phyloP scores from a whole-genome alignment of 2,329 filamentous ascomycete species.

The Colletotrichum nymphaeae region DNA sequence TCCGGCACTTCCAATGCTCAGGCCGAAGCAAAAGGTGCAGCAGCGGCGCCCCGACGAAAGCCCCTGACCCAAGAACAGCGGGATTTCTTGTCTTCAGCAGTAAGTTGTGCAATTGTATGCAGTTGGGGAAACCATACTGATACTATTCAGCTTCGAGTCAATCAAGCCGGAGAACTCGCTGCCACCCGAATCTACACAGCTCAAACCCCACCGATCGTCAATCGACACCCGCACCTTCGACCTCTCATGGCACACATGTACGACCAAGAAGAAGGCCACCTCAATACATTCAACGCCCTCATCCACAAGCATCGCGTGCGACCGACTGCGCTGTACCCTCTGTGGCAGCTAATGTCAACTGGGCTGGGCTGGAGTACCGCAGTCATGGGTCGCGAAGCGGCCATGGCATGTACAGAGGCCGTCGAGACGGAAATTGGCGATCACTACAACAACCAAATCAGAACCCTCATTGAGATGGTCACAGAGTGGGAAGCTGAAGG shows the following conservation, averaged over 20 bases:
- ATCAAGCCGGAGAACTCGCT: slow-evolving; percentile 97
- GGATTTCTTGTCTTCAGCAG: slow-evolving; percentile 80
- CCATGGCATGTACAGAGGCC: slow-evolving; percentile 98
- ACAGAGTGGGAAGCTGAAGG: slow-evolving; percentile 79
- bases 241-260: slow-evolving; percentile 98
- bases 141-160: slow-evolving; percentile 79
- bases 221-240: slow-evolving; percentile 86
- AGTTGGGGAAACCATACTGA: slow-evolving; percentile 10
- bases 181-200: slow-evolving; percentile 93
- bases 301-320: slow-evolving; percentile 89
- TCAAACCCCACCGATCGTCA: slow-evolving; percentile 84
- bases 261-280: slow-evolving; percentile 91
- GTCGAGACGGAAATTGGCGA: slow-evolving; percentile 98
- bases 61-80: slow-evolving; percentile 77
- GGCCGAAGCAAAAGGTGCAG: slow-evolving; percentile 15
- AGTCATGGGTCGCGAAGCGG: slow-evolving; percentile 88
- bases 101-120: slow-evolving; percentile 48
- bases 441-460: slow-evolving; percentile 95
- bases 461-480: slow-evolving; percentile 84
- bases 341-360: slow-evolving; percentile 86
- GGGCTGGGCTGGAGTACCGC: slow-evolving; percentile 91
- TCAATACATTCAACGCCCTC: slow-evolving; percentile 85
- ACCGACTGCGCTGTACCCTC: slow-evolving; percentile 90
- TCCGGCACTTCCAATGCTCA: slow-evolving; percentile 22
- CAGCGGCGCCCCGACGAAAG: slow-evolving; percentile 53